These are phyloP conservation scores for Madurella fahalii DNA, from an alignment of 2,329 filamentous ascomycete genomes.

Conservation along the genomic window DNA sequence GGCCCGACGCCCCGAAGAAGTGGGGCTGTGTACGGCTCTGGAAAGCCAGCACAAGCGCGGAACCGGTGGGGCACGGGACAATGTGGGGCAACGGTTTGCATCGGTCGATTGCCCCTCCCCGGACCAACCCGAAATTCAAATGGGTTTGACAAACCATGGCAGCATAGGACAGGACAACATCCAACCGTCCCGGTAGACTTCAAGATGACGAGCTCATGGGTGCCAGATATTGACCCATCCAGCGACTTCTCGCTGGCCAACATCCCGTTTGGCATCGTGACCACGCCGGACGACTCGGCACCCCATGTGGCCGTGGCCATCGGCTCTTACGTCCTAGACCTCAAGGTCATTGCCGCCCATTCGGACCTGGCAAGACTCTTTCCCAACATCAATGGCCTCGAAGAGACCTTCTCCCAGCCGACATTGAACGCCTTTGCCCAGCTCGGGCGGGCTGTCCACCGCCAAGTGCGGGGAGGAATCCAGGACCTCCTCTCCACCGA, in stretches of 20 bases:
- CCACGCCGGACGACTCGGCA: conserved; percentile 41
- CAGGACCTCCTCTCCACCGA: conserved; percentile 61
- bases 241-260: conserved; percentile 71
- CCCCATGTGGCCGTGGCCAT: conserved; percentile 61
- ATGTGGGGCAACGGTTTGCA: conserved; percentile 9
- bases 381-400: conserved; percentile 16
- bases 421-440: conserved; percentile 60
- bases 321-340: conserved; percentile 62
- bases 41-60: neutral
- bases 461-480: conserved; percentile 64
- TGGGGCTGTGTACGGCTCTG: too few relatives aligned
- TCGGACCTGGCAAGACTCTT: conserved; percentile 50
- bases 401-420: conserved; percentile 28
- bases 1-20: too few relatives aligned
- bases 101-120: conserved; percentile 4
- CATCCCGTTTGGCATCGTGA: conserved; percentile 73
- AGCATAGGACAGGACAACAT: too few relatives aligned
- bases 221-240: conserved; percentile 33
- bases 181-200: neutral
- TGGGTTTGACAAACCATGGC: neutral
- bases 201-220: conserved; percentile 25
- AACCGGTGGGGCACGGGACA: neutral
- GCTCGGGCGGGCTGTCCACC: conserved; percentile 63
- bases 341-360: conserved; percentile 55
- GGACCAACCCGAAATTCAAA: neutral